Base-by-base conservation (phyloP, 2,329 filamentous ascomycete species). In the Aspergillus caelatus region DNA sequence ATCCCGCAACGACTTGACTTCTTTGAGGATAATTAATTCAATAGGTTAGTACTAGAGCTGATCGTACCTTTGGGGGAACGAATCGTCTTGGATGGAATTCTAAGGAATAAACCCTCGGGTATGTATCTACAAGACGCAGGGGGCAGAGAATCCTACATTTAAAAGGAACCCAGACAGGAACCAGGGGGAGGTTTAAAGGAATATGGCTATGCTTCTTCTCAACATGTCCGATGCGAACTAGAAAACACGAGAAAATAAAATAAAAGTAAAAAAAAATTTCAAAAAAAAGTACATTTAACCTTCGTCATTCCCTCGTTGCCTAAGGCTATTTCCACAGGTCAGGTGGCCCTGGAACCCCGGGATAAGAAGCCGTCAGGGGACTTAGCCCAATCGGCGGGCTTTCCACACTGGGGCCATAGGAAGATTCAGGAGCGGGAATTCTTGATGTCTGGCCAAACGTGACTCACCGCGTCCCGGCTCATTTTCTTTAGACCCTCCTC, bases 321-420 rank as follows among this genome's bases (percentile, higher is more conserved):
- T 64, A 60, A 64, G 62, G 56, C 62, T 60, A 58, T 57, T 21
- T 56, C 14, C 48, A 43, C 30, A 56, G 64, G 60, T 67, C 65
- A 67, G 62, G 60, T 66, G 65, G 65, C 59, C 53, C 58, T 60
- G 56, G 61, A 61, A 62, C 63, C 63, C 63, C 64, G 60, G 45
- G 66, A 61, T 65, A 58, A 58, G 11, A 59, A 50, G 45, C 45
- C 52, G 36, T 36, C 34, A 55, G 34, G 52, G 52, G n/a, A 55
- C 30, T 36, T 19, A n/a, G 34, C 16, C 66, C 66, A 68, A 68
- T 68, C 66, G 66, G 66, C 54, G 57, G 53, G 48, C 28, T 8
- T 30, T n/a, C 21, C 48, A 43, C 19, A 52, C 61, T 64, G 65
- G 65, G 58, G 61, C 63, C 56, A 45, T 54, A 67, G 65, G 64